phyloP scores from a whole-genome alignment of 371 early-diverging fungal genomes.

The Dentiscutata heterogama region DNA sequence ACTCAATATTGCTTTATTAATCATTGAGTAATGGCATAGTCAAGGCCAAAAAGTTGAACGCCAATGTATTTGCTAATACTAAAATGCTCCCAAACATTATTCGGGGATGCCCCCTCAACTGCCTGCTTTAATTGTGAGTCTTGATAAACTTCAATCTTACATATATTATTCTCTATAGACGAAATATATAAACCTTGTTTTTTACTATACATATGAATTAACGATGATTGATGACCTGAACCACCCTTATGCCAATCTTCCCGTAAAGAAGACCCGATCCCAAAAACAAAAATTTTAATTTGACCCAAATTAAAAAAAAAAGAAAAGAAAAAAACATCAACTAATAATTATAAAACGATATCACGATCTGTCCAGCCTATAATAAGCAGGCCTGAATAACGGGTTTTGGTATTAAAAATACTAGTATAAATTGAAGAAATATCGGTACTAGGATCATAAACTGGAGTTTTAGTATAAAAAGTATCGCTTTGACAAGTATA shows the following conservation, averaged over 20 bases:
- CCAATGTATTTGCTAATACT: not conserved
- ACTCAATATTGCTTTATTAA: not conserved
- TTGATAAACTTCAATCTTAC: not conserved
- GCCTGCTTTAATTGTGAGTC: not conserved
- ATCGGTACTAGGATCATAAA: not conserved
- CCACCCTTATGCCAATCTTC: not conserved
- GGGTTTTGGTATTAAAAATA: not conserved
- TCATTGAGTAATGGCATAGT: not conserved
- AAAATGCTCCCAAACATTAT: not conserved
- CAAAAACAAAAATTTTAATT: conserved; percentile 13
- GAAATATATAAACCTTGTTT: not conserved
- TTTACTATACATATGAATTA: not conserved
- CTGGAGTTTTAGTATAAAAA: not conserved
- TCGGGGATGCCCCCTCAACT: not conserved
- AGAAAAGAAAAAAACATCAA: not conserved
- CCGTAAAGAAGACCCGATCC: not conserved
- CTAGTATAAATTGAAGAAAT: conserved; percentile 6
- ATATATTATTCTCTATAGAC: not conserved
- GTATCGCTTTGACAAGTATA: not conserved
- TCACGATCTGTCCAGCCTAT: not conserved
- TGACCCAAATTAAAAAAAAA: not conserved
- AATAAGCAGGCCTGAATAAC: not conserved
- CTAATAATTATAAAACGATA: not conserved
- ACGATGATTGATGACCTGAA: not conserved
- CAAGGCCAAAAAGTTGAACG: not conserved